phyloP scores from a whole-genome alignment of 1,139 yeast species.

The Saccharomyces hybrid region DNA sequence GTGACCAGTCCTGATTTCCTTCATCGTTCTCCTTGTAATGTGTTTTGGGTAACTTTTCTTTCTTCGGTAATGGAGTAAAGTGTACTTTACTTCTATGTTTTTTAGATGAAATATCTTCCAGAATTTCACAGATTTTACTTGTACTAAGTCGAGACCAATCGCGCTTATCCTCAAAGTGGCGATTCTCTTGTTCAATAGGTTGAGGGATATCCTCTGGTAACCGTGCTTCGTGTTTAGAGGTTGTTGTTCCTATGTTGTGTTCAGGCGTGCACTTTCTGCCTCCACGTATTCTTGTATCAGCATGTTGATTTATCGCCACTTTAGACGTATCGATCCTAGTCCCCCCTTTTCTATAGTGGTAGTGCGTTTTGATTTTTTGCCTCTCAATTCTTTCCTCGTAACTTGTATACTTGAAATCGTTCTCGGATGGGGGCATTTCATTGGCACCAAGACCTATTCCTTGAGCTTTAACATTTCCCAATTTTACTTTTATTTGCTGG shows the following conservation, averaged over 20 bases:
- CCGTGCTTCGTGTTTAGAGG: not conserved
- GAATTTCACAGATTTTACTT: not conserved
- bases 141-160: not conserved
- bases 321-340: not conserved
- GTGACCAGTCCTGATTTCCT: not conserved
- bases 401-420: not conserved
- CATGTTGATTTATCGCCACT: not conserved
- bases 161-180: not conserved
- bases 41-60: too few relatives aligned
- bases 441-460: not conserved
- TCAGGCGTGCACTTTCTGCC: not conserved
- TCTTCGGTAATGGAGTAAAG: not conserved
- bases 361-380: not conserved
- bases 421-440: not conserved
- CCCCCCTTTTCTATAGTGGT: not conserved
- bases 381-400: not conserved
- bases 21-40: not conserved
- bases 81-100: not conserved
- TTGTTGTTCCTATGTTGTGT: not conserved
- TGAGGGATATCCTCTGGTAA: not conserved
- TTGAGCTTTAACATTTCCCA: not conserved
- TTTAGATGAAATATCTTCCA: not conserved
- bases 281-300: not conserved
- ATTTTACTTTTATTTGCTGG: not conserved
- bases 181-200: not conserved